Base-by-base conservation (phyloP, 1,139 yeast species). In the Blastobotrys aristatus region DNA sequence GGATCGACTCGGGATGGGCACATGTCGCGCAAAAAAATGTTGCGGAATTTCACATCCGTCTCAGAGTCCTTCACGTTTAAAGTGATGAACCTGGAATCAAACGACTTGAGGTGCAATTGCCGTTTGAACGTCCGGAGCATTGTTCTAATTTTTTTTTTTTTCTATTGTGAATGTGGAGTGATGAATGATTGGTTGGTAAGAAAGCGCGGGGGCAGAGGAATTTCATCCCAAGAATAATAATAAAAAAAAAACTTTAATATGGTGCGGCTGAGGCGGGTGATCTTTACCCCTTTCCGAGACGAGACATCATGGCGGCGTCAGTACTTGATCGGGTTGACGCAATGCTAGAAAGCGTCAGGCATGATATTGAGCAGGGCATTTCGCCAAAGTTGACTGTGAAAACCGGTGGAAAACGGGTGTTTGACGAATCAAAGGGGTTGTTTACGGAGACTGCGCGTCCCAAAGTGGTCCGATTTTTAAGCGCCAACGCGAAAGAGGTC, bases 21-120 rank as follows among this genome's bases (percentile, higher is more conserved):
- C 0, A 88, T 72, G 58, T 85, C 95, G 53, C 94, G 70, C 33
- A 85, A 68, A 57, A 84, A 83, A 2, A 78, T 64, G 50, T 75
- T 78, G 51, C 73, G 73, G 63, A 74, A 82, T 11, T 27, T 16
- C 11, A 43, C 46, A 10, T 17, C 20, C 10, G 17, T 30, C 13
- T 22, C 35, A 18, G 34, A 21, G 11, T 34, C 40, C n/a, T 36
- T 24, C n/a, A 53, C 55, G 4, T 53, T 44, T 11, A 55, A 17
- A 2, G 45, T 35, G 7, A 54, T 50, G 10, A 48, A 43, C 10
- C 30, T 11, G 21, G 46, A 27, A 39, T 55, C 56, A 34, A 50
- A 53, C 11, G 53, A 47, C 24, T 47, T 49, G 5, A 55, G 47
- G 34, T 52, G 57, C 16, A 55, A 40, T 8, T n/a, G 18, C 17